Percentiles rank a stretch among this genome's conserved stretches.
Conservation (phyloP, 176 grass and related monocot genomes). For the Oryza nivara region DNA sequence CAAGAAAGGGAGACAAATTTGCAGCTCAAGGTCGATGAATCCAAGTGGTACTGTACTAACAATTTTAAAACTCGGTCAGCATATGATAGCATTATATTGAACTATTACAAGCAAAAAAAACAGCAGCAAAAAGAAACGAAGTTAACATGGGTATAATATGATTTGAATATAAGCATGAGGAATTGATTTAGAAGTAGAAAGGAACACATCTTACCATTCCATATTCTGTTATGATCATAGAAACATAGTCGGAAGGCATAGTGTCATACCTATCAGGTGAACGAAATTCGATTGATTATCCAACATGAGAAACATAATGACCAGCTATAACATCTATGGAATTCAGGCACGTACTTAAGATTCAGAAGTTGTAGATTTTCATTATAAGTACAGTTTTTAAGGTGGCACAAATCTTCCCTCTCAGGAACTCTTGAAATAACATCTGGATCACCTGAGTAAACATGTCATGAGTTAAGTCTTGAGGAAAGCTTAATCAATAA, state of each 20-base stretch:
- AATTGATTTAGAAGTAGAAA: conserved; percentile 23
- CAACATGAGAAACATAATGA: conserved; percentile 9
- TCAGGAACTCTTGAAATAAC: conserved; percentile 62
- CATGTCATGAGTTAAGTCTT: conserved; percentile 14
- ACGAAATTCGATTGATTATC: conserved; percentile 34
- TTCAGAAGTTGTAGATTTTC: conserved; percentile 78
- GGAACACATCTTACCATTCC: conserved; percentile 63
- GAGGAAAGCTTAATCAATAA: conserved; percentile 15
- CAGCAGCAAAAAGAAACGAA: background rate
- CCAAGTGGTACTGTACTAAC: background rate
- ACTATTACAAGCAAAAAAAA: background rate
- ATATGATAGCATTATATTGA: background rate
- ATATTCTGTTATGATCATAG: conserved; percentile 86
- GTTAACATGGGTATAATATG: background rate
- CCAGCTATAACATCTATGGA: background rate
- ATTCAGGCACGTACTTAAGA: conserved; percentile 60
- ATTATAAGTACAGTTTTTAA: conserved; percentile 57
- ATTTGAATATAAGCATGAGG: conserved; percentile 22
- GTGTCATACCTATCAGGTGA: conserved; percentile 64
- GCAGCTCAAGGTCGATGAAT: conserved; percentile 1
- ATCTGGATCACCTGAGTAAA: conserved; percentile 81
- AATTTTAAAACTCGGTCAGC: background rate
- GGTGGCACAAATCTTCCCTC: conserved; percentile 45
- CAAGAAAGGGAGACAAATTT: background rate
- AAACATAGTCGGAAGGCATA: conserved; percentile 82